A percentile compares a stretch with the other conserved stretches of the same genome.
These are phyloP conservation scores for Xylaria sp. DNA, from an alignment of 2,329 filamentous ascomycete genomes.

Conservation along the genomic window DNA sequence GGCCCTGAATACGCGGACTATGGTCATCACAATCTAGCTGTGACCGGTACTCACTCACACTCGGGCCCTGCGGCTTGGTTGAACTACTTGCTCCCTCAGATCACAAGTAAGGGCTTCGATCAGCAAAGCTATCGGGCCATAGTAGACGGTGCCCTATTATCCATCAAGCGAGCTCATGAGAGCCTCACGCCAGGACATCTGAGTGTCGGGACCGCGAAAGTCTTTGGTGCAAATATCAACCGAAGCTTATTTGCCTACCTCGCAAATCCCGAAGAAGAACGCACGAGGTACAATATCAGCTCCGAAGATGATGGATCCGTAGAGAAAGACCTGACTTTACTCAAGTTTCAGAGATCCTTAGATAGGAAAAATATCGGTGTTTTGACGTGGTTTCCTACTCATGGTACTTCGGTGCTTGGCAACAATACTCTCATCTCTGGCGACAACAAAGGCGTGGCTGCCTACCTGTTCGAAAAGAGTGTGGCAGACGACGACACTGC, in stretches of 20 bases:
- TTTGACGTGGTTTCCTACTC: conserved; percentile 89
- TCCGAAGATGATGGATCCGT: conserved; percentile 59
- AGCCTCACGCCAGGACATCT: conserved; percentile 59
- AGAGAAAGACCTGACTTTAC: conserved; percentile 78
- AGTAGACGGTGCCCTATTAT: conserved; percentile 81
- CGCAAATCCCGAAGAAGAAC: conserved; percentile 79
- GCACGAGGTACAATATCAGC: conserved; percentile 66
- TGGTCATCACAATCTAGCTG: conserved; percentile 78
- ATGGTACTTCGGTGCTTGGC: conserved; percentile 87
- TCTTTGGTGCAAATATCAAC: conserved; percentile 83
- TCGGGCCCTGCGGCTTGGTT: conserved; percentile 91
- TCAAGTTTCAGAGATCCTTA: conserved; percentile 76
- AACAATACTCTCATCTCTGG: conserved; percentile 92
- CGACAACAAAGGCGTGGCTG: conserved; percentile 97
- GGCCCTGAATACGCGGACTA: conserved; percentile 78
- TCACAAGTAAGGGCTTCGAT: conserved; percentile 86
- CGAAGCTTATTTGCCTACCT: conserved; percentile 88
- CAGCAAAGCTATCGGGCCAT: conserved; percentile 88
- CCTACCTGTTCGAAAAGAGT: conserved; percentile 80
- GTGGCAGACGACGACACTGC: conserved; percentile 60
- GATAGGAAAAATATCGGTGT: conserved; percentile 80
- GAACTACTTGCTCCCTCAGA: conserved; percentile 91
- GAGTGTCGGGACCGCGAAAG: conserved; percentile 67
- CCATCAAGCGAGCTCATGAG: conserved; percentile 81
- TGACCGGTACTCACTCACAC: conserved; percentile 93